These are phyloP conservation scores for Pseudozyma pruni DNA, from an alignment of 1,284 basidiomycete species.

Conservation along the genomic window DNA sequence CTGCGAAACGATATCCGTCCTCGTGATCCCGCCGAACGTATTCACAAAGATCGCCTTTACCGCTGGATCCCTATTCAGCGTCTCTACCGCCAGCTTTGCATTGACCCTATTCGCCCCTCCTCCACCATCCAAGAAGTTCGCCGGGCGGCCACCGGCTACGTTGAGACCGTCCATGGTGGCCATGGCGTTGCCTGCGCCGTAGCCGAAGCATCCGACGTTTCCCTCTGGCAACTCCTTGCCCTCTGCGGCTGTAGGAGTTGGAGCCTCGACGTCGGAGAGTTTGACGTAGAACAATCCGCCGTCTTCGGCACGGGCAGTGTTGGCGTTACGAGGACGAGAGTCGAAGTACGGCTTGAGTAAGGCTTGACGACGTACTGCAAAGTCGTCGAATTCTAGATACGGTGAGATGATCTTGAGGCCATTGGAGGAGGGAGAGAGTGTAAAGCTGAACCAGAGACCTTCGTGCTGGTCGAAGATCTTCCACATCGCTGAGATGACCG, in stretches of 20 bases:
- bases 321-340: constrained; percentile 28
- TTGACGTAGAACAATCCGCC: constrained; percentile 57
- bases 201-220: constrained; percentile 57
- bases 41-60: constrained; percentile 61
- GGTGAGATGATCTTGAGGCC: constrained; percentile 13
- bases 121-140: constrained; percentile 60
- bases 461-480: constrained; percentile 40
- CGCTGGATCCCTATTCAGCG: constrained; percentile 46
- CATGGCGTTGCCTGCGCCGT: constrained; percentile 60
- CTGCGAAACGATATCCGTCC: constrained; percentile 53
- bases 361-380: constrained; percentile 43
- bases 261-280: constrained; percentile 29
- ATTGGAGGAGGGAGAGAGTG: constrained; percentile 5
- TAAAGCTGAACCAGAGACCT: constrained; percentile 54
- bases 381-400: constrained; percentile 55
- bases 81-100: constrained; percentile 53
- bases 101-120: constrained; percentile 53
- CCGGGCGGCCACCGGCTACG: constrained; percentile 46
- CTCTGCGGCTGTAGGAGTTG: constrained; percentile 5
- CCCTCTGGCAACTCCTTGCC: constrained; percentile 25
- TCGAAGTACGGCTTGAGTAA: constrained; percentile 34
- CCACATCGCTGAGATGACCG: constrained; percentile 32
- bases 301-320: constrained; percentile 46
- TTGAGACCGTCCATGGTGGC: constrained; percentile 58
- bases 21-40: constrained; percentile 55